Conservation (phyloP, 345 rosid genomes). For the Dipteronia dyeriana region DNA sequence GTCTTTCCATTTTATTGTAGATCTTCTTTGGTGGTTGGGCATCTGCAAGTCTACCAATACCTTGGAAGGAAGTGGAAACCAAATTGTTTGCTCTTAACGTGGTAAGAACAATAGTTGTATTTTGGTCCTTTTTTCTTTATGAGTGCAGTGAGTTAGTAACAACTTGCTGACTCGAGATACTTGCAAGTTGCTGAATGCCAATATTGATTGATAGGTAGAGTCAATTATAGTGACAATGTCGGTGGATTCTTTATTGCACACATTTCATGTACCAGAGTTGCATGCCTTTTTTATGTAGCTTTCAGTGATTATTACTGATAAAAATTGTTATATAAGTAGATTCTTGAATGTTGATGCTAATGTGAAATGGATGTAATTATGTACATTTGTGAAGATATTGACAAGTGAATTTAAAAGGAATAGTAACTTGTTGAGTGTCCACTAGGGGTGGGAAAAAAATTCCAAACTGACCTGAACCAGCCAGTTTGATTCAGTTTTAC, state of each 20-base stretch:
- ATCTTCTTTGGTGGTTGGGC: conserved; percentile 66
- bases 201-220: not conserved
- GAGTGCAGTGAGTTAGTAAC: not conserved
- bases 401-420: not conserved
- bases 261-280: not conserved
- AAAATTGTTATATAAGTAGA: not conserved
- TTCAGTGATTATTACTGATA: not conserved
- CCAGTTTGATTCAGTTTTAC: not conserved
- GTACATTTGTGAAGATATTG: not conserved
- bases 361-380: not conserved
- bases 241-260: not conserved
- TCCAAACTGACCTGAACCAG: not conserved
- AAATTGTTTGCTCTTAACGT: conserved; percentile 82
- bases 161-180: not conserved
- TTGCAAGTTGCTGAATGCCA: conserved; percentile 6
- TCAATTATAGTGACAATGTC: not conserved
- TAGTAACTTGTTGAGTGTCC: not conserved
- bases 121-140: not conserved
- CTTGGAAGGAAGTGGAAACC: conserved; percentile 84
- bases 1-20: conserved; percentile 36
- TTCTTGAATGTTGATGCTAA: conserved; percentile 3
- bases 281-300: not conserved
- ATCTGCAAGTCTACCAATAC: conserved; percentile 55
- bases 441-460: not conserved
- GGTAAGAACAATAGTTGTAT: conserved; percentile 41